phyloP scores from a whole-genome alignment of 306 rosid genomes.

The Prunus mume region DNA sequence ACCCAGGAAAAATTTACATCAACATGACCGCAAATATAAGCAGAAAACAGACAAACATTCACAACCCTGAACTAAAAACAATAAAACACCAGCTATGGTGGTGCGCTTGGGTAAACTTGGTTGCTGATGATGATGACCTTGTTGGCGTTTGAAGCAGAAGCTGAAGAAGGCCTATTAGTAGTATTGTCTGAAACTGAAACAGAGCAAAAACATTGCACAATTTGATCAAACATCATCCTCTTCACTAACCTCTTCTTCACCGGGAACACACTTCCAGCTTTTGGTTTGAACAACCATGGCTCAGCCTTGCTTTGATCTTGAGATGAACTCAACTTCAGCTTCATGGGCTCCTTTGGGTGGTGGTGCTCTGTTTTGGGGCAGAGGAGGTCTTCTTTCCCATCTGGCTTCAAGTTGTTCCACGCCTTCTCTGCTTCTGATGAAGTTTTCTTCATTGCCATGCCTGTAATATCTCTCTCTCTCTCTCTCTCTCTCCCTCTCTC shows the following conservation, averaged over 20 bases:
- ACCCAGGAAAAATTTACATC: background rate
- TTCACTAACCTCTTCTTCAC: background rate
- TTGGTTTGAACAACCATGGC: background rate
- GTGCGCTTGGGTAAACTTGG: background rate
- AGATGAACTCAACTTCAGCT: background rate
- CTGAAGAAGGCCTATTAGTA: too few relatives aligned
- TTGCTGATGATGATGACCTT: background rate
- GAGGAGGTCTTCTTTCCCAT: background rate
- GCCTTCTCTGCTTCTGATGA: too few relatives aligned
- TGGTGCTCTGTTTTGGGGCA: too few relatives aligned
- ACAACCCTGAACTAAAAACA: background rate
- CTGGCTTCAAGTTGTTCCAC: background rate
- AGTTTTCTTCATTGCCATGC: too few relatives aligned
- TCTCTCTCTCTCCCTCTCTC: too few relatives aligned
- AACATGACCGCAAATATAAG: background rate
- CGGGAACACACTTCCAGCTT: background rate
- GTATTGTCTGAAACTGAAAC: background rate
- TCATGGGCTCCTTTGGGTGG: background rate
- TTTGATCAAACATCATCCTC: background rate
- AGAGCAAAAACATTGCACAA: background rate
- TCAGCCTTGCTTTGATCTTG: background rate
- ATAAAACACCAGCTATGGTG: background rate
- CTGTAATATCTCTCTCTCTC: too few relatives aligned
- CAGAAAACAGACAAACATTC: background rate
- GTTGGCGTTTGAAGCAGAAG: background rate